phyloP scores from a whole-genome alignment of 352 stramenopile genomes.

The Phytophthora foliorum region DNA sequence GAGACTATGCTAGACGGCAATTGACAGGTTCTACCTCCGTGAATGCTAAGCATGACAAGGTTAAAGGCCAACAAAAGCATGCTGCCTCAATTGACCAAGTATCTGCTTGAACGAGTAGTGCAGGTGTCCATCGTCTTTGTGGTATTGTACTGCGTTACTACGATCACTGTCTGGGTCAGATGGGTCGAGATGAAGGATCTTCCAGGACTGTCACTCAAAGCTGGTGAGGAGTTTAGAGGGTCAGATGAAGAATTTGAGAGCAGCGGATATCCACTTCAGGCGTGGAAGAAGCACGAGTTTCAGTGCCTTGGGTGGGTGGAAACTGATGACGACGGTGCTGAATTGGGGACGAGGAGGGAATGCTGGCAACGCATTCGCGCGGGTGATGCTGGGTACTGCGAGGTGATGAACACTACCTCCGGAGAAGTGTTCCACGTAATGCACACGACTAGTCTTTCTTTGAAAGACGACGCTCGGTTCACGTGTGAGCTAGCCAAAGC shows the following conservation, averaged over 20 bases:
- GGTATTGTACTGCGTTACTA: slow-evolving; percentile 38
- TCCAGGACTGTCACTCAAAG: background rate
- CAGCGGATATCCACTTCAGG: slow-evolving; percentile 18
- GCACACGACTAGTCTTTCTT: slow-evolving; percentile 66
- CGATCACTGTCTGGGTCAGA: slow-evolving; percentile 39
- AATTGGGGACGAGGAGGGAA: slow-evolving; percentile 53
- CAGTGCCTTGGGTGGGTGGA: slow-evolving; percentile 74
- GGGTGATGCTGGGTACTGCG: slow-evolving; percentile 70
- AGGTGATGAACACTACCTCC: slow-evolving; percentile 63
- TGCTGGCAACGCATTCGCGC: slow-evolving; percentile 73
- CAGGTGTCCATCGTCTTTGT: slow-evolving; percentile 24
- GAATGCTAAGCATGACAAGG: background rate
- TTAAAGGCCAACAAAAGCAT: background rate
- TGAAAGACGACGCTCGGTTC: slow-evolving; percentile 77
- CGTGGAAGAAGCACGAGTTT: slow-evolving; percentile 58
- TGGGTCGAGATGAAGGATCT: slow-evolving; percentile 39
- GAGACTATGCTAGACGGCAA: slow-evolving; percentile 11
- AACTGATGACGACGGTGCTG: slow-evolving; percentile 60
- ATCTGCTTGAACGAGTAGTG: slow-evolving; percentile 8
- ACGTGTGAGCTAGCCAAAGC: slow-evolving; percentile 67
- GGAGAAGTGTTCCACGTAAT: slow-evolving; percentile 68
- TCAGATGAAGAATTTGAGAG: slow-evolving; percentile 1
- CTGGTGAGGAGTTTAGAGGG: too few relatives aligned
- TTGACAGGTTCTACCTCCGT: background rate
- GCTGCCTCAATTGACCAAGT: slow-evolving; percentile 11